Percentiles rank a stretch among this genome's conserved stretches.
phyloP scores from a whole-genome alignment of 1,139 yeast species.

The Taiozyma sp. region DNA sequence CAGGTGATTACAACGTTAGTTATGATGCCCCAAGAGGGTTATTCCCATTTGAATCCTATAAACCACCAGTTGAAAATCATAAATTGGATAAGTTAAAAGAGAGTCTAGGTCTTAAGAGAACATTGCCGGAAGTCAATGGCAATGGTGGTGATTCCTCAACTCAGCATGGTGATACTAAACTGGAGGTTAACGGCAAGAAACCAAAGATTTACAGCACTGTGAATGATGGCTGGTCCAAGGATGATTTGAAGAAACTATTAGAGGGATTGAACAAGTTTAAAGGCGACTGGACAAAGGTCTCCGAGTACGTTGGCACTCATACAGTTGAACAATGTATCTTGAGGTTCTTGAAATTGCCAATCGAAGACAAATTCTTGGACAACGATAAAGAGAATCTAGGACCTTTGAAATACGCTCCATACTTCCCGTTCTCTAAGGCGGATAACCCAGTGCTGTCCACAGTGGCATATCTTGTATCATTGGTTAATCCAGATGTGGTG shows the following conservation, averaged over 20 bases:
- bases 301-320: slow-evolving; percentile 58
- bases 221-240: slow-evolving; percentile 59
- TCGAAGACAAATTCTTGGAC: slow-evolving; percentile 69
- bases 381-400: slow-evolving; percentile 48
- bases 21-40: slow-evolving; percentile 93
- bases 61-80: slow-evolving; percentile 46
- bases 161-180: slow-evolving; percentile 1
- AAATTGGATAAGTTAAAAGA: slow-evolving; percentile 55
- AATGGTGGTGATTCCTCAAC: slow-evolving; percentile 1
- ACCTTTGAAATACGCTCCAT: slow-evolving; percentile 78
- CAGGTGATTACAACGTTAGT: slow-evolving; percentile 63
- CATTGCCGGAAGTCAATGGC: neutral
- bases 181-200: slow-evolving; percentile 30
- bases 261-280: slow-evolving; percentile 56
- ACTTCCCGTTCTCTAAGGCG: slow-evolving; percentile 75
- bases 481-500: slow-evolving; percentile 85
- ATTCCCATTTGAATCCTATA: slow-evolving; percentile 86
- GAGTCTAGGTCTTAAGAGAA: slow-evolving; percentile 31
- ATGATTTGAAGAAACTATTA: slow-evolving; percentile 53
- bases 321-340: slow-evolving; percentile 80
- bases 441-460: slow-evolving; percentile 95
- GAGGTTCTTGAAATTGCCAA: slow-evolving; percentile 75
- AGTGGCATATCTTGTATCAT: slow-evolving; percentile 76
- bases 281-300: slow-evolving; percentile 74
- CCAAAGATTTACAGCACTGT: slow-evolving; percentile 34